A percentile compares a stretch with the other conserved stretches of the same genome.
These are phyloP conservation scores for Rachicladosporium sp. DNA, from an alignment of 2,329 filamentous ascomycete genomes.

Conservation along the genomic window DNA sequence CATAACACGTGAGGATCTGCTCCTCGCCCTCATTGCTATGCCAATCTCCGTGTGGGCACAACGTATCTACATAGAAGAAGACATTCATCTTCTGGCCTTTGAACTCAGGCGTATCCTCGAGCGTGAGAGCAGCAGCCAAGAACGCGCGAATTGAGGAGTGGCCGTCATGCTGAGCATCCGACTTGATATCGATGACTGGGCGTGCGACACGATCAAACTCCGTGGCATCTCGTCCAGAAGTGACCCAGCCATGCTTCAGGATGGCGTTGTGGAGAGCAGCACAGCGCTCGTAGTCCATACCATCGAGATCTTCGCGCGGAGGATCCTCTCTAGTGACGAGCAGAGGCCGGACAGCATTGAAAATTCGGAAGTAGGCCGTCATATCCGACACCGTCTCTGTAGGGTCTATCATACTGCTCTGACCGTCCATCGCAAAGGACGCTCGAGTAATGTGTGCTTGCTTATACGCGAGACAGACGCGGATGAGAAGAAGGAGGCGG, in stretches of 20 bases:
- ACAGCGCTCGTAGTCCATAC: constrained; percentile 7
- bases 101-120: background rate
- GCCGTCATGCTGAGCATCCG: background rate
- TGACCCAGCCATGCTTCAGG: background rate
- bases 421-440: too few species aligned
- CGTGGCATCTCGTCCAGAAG: background rate
- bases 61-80: background rate
- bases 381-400: too few species aligned
- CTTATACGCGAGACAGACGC: too few species aligned
- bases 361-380: too few species aligned
- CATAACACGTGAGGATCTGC: background rate
- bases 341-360: constrained; percentile 4
- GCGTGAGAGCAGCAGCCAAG: background rate
- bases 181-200: background rate
- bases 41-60: background rate
- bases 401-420: too few species aligned
- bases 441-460: too few species aligned
- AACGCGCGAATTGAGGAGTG: background rate
- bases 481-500: too few species aligned
- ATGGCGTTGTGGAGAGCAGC: constrained; percentile 6
- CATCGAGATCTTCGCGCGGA: constrained; percentile 5
- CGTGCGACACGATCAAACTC: background rate
- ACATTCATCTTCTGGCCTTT: background rate
- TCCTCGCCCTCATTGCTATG: background rate
- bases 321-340: constrained; percentile 8